Base-by-base conservation (phyloP, 148 eudicot species). In the Arctostaphylos glauca region DNA sequence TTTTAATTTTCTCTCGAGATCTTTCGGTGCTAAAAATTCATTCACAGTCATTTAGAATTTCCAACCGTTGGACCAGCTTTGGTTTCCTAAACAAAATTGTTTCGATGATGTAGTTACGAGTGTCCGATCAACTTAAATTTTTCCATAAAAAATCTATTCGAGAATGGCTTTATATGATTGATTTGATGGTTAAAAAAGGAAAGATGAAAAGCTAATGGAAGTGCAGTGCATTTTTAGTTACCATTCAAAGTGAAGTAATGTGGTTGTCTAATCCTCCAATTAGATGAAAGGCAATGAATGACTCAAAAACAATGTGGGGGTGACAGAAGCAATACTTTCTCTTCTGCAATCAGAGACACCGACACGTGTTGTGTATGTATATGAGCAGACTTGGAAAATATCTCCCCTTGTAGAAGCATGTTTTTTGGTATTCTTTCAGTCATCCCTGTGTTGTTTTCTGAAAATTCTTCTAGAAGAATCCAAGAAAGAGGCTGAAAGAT, bases 181-280 rank as follows among this genome's bases (percentile, higher is more conserved):
- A 70, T 50, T 68, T 12, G 64, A 70, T 70, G 50, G 83, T 80
- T 56, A 62, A 1, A 15, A 47, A 62, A 79, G 81, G 18, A 6
- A 31, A 78, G 81, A 78, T 58, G 79, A 53, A 75, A 75, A 19
- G 76, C 53, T 19, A 41, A 6, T 31, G 70, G 7, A 14, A 8
- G 53, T 46, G 52, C 46, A 44, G 52, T 72, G n/a, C 76, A 43
- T 72, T 72, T 72, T 18, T 46, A 46, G 76, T 46, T 44, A 38
- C 74, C 74, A 18, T 70, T 70, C 74, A 70, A 70, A 70, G 73
- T 68, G 74, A 68, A 68, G 46, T 38, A 68, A 4, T 41, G 12
- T 70, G 48, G 48, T 15, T 43, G 47, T 8, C 74, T 70, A 38
- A 70, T 70, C 74, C 48, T 15, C 19, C n/a, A 67, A 67, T 31